Percentiles rank a stretch among this genome's conserved stretches.
Evolutionary conservation across 306 rosid species (phyloP).

Genomic region (Vigna reflexopilosa): DNA sequence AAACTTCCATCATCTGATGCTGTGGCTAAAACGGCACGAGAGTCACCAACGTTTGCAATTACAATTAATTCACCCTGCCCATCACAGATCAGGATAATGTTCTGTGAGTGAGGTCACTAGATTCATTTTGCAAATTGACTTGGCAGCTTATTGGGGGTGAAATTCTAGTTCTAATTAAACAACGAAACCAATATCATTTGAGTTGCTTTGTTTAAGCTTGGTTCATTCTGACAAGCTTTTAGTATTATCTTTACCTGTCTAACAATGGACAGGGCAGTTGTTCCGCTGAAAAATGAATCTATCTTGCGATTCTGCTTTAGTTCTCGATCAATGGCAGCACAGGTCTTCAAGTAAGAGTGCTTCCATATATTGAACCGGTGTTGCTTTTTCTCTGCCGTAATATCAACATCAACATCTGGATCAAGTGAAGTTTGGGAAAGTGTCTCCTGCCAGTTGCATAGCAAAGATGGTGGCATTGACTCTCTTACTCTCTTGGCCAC

Average conservation of each 20-base stretch:
- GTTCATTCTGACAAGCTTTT: neutral
- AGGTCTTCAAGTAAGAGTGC: constrained; percentile 74
- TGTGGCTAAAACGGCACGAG: constrained; percentile 88
- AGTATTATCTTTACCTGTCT: constrained; percentile 61
- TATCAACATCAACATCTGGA: constrained; percentile 48
- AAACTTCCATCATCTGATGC: constrained; percentile 69
- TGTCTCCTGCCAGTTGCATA: constrained; percentile 82
- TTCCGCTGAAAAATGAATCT: constrained; percentile 77
- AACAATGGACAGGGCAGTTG: constrained; percentile 83
- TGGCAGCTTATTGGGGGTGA: neutral
- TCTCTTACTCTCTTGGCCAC: constrained; percentile 76
- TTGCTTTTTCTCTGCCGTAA: constrained; percentile 54
- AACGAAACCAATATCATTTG: neutral
- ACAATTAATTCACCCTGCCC: constrained; percentile 69
- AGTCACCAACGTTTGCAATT: constrained; percentile 86
- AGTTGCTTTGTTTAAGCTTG: neutral
- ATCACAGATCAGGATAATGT: neutral
- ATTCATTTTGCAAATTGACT: neutral
- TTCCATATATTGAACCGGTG: constrained; percentile 68
- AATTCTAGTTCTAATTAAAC: neutral
- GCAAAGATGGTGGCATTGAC: constrained; percentile 71
- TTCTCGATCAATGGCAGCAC: constrained; percentile 77
- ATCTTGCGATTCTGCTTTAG: constrained; percentile 70
- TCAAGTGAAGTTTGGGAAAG: constrained; percentile 62
- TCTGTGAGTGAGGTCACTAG: neutral